Evolutionary conservation across 192 early-diverging fungal genomes (phyloP).

Genomic region (Globomyces pollinis-pini): DNA sequence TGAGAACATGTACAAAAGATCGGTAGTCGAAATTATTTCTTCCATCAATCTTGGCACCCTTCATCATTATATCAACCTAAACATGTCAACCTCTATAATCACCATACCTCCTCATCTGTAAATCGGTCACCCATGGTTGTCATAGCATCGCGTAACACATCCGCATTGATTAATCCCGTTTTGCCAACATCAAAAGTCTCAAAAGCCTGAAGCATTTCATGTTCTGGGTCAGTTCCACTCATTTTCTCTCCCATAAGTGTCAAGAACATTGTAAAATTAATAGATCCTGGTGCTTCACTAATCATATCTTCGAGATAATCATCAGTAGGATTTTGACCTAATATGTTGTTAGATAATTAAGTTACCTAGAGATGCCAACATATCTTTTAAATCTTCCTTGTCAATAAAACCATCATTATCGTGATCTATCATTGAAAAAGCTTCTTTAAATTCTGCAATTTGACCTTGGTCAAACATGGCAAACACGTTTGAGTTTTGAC

Average conservation of each 20-base stretch:
- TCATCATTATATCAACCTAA: constrained; percentile 87
- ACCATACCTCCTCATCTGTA: constrained; percentile 73
- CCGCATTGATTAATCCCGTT: constrained; percentile 71
- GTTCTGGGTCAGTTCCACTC: constrained; percentile 83
- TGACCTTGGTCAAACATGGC: constrained; percentile 95
- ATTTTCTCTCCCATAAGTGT: constrained; percentile 93
- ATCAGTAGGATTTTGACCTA: constrained; percentile 67
- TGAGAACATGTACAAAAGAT: constrained; percentile 85
- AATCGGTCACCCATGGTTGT: constrained; percentile 89
- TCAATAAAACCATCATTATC: constrained; percentile 88
- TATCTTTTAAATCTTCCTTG: constrained; percentile 86
- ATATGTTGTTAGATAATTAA: background rate
- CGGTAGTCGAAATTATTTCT: constrained; percentile 81
- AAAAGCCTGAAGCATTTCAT: constrained; percentile 86
- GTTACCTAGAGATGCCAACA: constrained; percentile 73
- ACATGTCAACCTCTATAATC: too few relatives aligned
- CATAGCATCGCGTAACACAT: constrained; percentile 78
- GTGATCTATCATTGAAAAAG: constrained; percentile 92
- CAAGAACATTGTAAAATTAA: constrained; percentile 97
- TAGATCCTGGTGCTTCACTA: constrained; percentile 65
- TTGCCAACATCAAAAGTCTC: constrained; percentile 84
- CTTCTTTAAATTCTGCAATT: constrained; percentile 94
- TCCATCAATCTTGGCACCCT: constrained; percentile 70
- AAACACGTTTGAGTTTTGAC: constrained; percentile 96
- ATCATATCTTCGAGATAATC: constrained; percentile 86